Evolutionary conservation across 2,329 filamentous ascomycete genomes (phyloP).

Genomic region (Fusarium equiseti): DNA sequence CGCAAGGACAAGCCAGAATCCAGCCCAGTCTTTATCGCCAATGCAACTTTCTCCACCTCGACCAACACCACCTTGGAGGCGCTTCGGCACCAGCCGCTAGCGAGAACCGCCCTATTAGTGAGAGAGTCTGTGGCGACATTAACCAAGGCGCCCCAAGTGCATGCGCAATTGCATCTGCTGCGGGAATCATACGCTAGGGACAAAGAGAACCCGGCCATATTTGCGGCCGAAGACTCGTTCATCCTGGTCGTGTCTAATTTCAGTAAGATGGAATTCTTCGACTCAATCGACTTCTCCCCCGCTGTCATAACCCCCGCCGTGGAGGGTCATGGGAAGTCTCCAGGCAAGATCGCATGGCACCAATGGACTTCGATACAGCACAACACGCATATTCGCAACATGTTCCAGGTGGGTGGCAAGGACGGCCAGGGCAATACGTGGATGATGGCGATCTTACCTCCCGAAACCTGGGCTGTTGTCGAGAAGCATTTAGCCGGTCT

Average conservation of each 20-base stretch:
- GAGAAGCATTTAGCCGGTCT: slow-evolving; percentile 14
- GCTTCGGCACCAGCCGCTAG: slow-evolving; percentile 8
- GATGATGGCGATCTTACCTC: slow-evolving; percentile 14
- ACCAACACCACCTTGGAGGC: slow-evolving; percentile 11
- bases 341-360: slow-evolving; percentile 5
- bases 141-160: not conserved
- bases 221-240: slow-evolving; percentile 1
- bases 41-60: slow-evolving; percentile 11
- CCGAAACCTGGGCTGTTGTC: not conserved
- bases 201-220: not conserved
- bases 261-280: slow-evolving; percentile 8
- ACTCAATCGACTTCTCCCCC: slow-evolving; percentile 7
- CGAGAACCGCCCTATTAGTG: slow-evolving; percentile 4
- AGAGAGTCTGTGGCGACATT: slow-evolving; percentile 7
- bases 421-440: slow-evolving; percentile 7
- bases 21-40: slow-evolving; percentile 4
- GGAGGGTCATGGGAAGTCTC: not conserved
- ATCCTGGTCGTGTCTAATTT: slow-evolving; percentile 7
- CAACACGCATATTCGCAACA: slow-evolving; percentile 2
- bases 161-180: slow-evolving; percentile 1
- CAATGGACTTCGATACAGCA: slow-evolving; percentile 11
- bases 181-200: slow-evolving; percentile 1
- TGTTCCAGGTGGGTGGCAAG: slow-evolving; percentile 15
- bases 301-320: not conserved
- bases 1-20: slow-evolving; percentile 5